These are phyloP conservation scores for Verticillium zaregamsianum DNA, from an alignment of 2,329 filamentous ascomycete genomes.

Conservation along the genomic window DNA sequence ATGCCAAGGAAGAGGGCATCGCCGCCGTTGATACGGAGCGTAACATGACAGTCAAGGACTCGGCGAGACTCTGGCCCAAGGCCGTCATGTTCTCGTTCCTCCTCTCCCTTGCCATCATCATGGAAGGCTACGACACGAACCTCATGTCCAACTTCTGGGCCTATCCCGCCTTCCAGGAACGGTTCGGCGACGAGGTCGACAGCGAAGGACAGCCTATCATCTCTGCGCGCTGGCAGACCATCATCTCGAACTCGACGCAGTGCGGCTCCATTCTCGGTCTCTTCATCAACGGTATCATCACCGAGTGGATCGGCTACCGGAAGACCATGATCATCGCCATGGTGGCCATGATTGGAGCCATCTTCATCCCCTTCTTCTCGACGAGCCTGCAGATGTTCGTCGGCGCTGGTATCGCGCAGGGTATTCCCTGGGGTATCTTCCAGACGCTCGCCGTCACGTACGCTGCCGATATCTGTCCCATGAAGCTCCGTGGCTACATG, in stretches of 20 bases:
- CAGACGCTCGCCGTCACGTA: slow-evolving; percentile 49
- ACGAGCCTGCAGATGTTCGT: slow-evolving; percentile 41
- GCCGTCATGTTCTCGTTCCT: slow-evolving; percentile 44
- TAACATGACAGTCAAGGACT: slow-evolving; percentile 33
- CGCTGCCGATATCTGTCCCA: slow-evolving; percentile 45
- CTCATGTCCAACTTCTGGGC: slow-evolving; percentile 42
- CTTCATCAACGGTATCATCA: slow-evolving; percentile 46
- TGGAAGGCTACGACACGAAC: slow-evolving; percentile 49
- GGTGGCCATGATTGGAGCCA: slow-evolving; percentile 40
- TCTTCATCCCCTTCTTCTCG: slow-evolving; percentile 52
- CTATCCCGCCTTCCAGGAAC: slow-evolving; percentile 30
- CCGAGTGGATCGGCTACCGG: slow-evolving; percentile 47
- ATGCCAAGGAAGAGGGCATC: not conserved
- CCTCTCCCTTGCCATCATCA: slow-evolving; percentile 41
- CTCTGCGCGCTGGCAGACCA: slow-evolving; percentile 53
- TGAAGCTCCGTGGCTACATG: slow-evolving; percentile 45
- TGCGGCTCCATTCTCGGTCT: slow-evolving; percentile 53
- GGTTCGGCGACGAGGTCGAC: slow-evolving; percentile 35
- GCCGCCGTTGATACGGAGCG: slow-evolving; percentile 34
- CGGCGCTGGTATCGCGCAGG: slow-evolving; percentile 31
- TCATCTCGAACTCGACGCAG: slow-evolving; percentile 47
- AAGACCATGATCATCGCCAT: slow-evolving; percentile 46
- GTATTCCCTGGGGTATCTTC: slow-evolving; percentile 50
- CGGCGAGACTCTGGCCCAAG: slow-evolving; percentile 38
- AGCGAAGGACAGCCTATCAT: slow-evolving; percentile 37